phyloP scores from a whole-genome alignment of 2,329 filamentous ascomycete genomes.

The Monilinia fructicola region DNA sequence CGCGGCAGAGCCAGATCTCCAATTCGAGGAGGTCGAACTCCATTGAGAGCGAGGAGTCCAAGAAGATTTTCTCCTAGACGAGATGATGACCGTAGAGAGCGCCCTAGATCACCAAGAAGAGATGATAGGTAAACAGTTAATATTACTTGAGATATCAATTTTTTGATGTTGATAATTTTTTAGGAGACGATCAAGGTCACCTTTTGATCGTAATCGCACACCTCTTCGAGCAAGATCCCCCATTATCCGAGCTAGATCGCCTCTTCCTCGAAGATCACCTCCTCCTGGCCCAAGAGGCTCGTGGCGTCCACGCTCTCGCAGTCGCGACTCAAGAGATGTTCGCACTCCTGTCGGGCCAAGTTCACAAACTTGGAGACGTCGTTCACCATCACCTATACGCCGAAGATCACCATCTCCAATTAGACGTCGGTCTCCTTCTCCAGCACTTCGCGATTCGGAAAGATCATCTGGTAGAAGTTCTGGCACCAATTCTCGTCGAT shows the following conservation, averaged over 20 bases:
- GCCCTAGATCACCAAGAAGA: slow-evolving; percentile 42
- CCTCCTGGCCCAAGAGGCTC: slow-evolving; percentile 41
- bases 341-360: slow-evolving; percentile 44
- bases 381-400: slow-evolving; percentile 54
- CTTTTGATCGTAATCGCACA: slow-evolving; percentile 39
- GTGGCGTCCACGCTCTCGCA: slow-evolving; percentile 48
- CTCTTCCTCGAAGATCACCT: slow-evolving; percentile 39
- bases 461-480: slow-evolving; percentile 55
- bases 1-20: slow-evolving; percentile 37
- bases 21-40: slow-evolving; percentile 40
- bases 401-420: slow-evolving; percentile 29
- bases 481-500: slow-evolving; percentile 58
- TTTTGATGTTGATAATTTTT: slow-evolving; percentile 18
- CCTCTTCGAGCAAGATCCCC: slow-evolving; percentile 31
- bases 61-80: slow-evolving; percentile 41
- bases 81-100: slow-evolving; percentile 42
- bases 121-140: slow-evolving; percentile 34
- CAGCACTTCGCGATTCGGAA: slow-evolving; percentile 48
- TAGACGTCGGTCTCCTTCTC: slow-evolving; percentile 50
- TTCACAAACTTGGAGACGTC: slow-evolving; percentile 51
- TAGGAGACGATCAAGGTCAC: slow-evolving; percentile 41
- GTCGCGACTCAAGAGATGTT: slow-evolving; percentile 52
- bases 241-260: slow-evolving; percentile 37
- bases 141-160: neutral
- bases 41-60: slow-evolving; percentile 39